Base-by-base conservation (phyloP, 208 protist species). In the Trypanosomatidae sp. region DNA sequence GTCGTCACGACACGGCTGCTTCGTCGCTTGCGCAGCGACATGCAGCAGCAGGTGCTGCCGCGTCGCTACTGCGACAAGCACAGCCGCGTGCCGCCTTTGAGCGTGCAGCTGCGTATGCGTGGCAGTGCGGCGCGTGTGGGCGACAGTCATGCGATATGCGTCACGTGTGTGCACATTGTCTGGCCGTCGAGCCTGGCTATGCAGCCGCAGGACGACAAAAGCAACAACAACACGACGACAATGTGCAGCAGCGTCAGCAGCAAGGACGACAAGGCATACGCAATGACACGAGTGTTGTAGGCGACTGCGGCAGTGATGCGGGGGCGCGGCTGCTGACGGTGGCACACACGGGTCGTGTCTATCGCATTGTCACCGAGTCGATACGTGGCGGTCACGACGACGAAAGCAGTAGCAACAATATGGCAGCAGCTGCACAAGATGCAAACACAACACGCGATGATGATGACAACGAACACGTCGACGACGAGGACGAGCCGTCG, bases 111-210 rank as follows among this genome's bases (percentile, higher is more conserved):
- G 15, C 28, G 16, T 19, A 49, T 21, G 43, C 26, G 15, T 84
- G 62, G 58, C 59, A 30, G 23, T 84, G 74, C 47, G 26, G 41
- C 6, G 15, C 33, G 3, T 84, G 74, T 43, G 37, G 51, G 2
- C 27, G 53, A 16, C 41, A 23, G 8, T 69, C 57, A 22, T 43
- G 18, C 22, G 74, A 84, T 21, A 66, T 73, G 16, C 74, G 74
- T 1, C 45, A 57, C 25, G 56, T 84, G 20, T 84, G 74, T 37
- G 69, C 48, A 4, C 37, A 25, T 37, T 84, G 74, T 33, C 55
- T 84, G 5, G 19, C 30, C 1, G 51, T 56, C 1, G 66, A 79
- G 60, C 61, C 61, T 10, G 49, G 51, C 40, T 54, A 33, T 7
- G 3, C 24, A 11, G 10, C 2, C 4, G 33, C 4, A n/a, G n/a